Base-by-base conservation (phyloP, 2,329 filamentous ascomycete species). In the Thermoascus crustaceus region DNA sequence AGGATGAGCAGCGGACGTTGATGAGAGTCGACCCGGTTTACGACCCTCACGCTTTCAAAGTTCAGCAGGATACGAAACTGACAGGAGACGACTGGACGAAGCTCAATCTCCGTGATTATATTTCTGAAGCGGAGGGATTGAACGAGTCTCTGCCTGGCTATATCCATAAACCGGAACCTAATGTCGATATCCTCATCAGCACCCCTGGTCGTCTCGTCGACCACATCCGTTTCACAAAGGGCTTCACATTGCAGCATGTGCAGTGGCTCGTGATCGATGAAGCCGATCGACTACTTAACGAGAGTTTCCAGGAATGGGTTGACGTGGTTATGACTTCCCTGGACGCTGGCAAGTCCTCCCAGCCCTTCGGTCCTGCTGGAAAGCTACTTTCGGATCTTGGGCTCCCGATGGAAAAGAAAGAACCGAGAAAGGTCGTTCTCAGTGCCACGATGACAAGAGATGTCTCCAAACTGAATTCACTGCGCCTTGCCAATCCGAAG, bases 401-500 rank as follows among this genome's bases (percentile, higher is more conserved):
- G 44, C 62, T 55, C 51, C 59, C 53, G 24, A 55, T 45, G 44
- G 54, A 46, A 53, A 63, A 48, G 45, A 64, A 48, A 32, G 53
- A 48, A 68, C 56, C 91, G 3, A 77, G 80, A 33, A 96, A 95
- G 61, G 72, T 95, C 11, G 74, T 96, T 34, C 72, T 95, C 3
- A 94, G 86, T 56, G 91, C 89, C 4, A 95, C 89, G 0, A 86
- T 96, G 77, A 94, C 88, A 2, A 75, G 79, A 38, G 87, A 96
- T 52, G 67, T 94, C 31, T 84, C 82, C 22, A 80, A 91, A 41
- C 66, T 96, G 13, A 81, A 76, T 37, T 80, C 78, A 1, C 61
- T 96, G 23, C 81, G 75, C 40, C 68, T 96, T 19, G 69, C 72
- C 18, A 72, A 83, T 34, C 89, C 91, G 3, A 82, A 75, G 40